Conservation (phyloP, 2,329 filamentous ascomycete genomes). For the Zelopaecilomyces penicillatus region DNA sequence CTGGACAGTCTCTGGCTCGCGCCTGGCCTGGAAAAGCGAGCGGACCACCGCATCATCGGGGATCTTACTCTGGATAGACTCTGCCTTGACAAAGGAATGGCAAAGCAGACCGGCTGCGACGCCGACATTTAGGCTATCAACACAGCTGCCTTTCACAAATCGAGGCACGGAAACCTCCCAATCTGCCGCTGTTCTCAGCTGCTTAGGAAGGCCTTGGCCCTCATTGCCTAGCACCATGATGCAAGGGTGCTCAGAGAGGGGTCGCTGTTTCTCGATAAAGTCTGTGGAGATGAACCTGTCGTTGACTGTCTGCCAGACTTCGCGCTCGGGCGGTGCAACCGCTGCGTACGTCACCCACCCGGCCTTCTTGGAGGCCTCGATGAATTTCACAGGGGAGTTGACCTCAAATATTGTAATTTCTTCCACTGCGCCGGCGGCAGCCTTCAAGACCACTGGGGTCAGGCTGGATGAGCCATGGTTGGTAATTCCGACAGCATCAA, state of each 20-base stretch:
- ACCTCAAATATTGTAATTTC: conserved; percentile 66
- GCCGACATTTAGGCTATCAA: conserved; percentile 92
- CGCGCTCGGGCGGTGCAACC: conserved; percentile 39
- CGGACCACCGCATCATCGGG: conserved; percentile 6
- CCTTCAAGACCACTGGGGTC: conserved; percentile 72
- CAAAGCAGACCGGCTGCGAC: conserved; percentile 75
- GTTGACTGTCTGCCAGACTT: conserved; percentile 24
- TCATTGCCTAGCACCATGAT: conserved; percentile 80
- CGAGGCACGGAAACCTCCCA: conserved; percentile 56
- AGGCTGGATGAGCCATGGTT: conserved; percentile 65
- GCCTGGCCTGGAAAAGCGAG: too few relatives aligned
- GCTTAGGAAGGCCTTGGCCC: conserved; percentile 60
- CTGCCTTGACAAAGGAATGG: conserved; percentile 52
- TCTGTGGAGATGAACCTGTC: conserved; percentile 41
- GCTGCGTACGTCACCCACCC: conserved; percentile 84
- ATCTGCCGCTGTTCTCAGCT: conserved; percentile 59
- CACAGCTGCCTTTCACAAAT: conserved; percentile 42
- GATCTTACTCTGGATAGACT: too few relatives aligned
- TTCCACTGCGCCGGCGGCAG: conserved; percentile 81
- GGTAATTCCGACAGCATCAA: conserved; percentile 73
- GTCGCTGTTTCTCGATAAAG: conserved; percentile 40
- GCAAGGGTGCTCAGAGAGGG: conserved; percentile 54
- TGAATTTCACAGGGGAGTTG: conserved; percentile 58
- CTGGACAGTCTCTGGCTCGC: too few relatives aligned
- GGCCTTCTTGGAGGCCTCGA: conserved; percentile 55